Evolutionary conservation across 2,329 filamentous ascomycete species (phyloP), one percentile per base, ranked within the genome.

Genomic region (Penicillium oxalicum): DNA sequence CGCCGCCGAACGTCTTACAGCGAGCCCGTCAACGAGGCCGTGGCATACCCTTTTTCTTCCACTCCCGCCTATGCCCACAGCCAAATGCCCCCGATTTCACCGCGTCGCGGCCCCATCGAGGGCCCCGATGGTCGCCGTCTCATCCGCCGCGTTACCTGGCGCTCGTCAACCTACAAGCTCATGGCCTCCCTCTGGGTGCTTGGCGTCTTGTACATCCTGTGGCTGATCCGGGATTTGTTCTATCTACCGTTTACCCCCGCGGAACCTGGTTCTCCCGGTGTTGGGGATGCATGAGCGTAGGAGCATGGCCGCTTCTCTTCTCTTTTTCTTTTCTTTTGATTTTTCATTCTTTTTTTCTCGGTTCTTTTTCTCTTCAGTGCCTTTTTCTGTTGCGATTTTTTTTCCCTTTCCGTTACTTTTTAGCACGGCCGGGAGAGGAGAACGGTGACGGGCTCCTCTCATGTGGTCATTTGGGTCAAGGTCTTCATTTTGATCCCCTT

Each of bases 91-190:
- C 52, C 50, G 43, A 56, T 56, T 36, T n/a, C 43, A 25, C 42
- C 54, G 47, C 66, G 63, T 42, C 62, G 66, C 37, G 68, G 66
- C 8, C 68, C 67, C 39, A 70, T 70, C 53, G 68, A 70, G 52
- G 67, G 66, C n/a, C 68, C 68, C 32, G 61, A 66, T 57, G 68
- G 68, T 50, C 65, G 67, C 36, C 61, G 66, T 43, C 56, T 70
- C 35, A 67, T 68, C 51, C 67, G 68, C 29, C 62, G 68, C 52
- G 67, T 70, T 54, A 70, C 68, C 54, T 71, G 68, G 68, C 67
- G 69, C 33, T 70, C 68, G 9, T 70, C 68, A 12, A 70, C 68
- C 18, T 70, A 71, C 61, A 71, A 70, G 52, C 56, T 71, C 37
- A 63, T 70, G 58, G 67, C 69, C 5, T 69, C 65, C 35, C 56